Conservation (phyloP, 176 grass and related monocot species). For the Aegilops speltoides region DNA sequence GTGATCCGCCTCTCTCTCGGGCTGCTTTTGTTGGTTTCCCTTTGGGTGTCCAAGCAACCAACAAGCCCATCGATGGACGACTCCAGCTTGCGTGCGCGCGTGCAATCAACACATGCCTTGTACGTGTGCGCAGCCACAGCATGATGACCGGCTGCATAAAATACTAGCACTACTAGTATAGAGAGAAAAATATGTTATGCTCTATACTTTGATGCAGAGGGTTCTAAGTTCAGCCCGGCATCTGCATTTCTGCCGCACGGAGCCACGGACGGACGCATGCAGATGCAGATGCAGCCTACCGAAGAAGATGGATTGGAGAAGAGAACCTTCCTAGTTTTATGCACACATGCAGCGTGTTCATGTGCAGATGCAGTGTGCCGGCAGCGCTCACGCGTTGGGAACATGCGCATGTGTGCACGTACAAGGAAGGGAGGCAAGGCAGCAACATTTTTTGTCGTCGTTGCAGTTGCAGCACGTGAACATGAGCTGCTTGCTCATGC, state of each 20-base stretch:
- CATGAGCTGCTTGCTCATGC: neutral
- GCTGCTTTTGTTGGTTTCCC: constrained; percentile 19
- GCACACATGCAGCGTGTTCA: neutral
- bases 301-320: neutral
- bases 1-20: neutral
- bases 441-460: neutral
- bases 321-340: neutral
- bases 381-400: neutral
- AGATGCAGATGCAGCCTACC: neutral
- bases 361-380: neutral
- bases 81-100: neutral
- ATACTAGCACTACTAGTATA: neutral
- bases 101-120: neutral
- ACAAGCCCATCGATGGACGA: neutral
- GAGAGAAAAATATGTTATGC: neutral
- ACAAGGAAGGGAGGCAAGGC: neutral
- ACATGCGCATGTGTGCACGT: neutral
- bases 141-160: neutral
- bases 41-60: constrained; percentile 1
- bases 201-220: too few species aligned
- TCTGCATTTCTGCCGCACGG: too few species aligned
- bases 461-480: neutral
- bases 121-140: neutral
- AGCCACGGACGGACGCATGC: neutral
- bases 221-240: too few species aligned